Conservation (phyloP, 495 filamentous ascomycete genomes). For the Daldinia decipiens region DNA sequence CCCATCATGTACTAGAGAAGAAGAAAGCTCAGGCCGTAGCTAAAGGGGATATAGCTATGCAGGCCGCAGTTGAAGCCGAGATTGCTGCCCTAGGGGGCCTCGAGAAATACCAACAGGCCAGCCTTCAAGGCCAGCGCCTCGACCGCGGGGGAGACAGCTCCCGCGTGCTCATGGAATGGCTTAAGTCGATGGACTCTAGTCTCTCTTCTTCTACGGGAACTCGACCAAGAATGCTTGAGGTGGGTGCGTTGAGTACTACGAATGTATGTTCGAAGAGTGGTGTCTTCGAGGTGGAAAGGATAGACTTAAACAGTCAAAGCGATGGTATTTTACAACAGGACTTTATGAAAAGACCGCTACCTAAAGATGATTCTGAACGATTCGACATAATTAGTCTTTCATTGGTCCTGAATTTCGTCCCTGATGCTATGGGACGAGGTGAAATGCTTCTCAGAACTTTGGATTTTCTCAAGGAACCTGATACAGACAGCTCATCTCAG, state of each 20-base stretch:
- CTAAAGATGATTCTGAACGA: slow-evolving; percentile 64
- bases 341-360: slow-evolving; percentile 90
- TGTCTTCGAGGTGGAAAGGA: slow-evolving; percentile 78
- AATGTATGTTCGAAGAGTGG: slow-evolving; percentile 83
- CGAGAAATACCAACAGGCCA: slow-evolving; percentile 86
- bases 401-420: slow-evolving; percentile 93
- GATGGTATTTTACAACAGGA: slow-evolving; percentile 85
- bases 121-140: slow-evolving; percentile 83
- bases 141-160: slow-evolving; percentile 93
- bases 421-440: slow-evolving; percentile 76
- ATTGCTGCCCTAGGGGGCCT: slow-evolving; percentile 76
- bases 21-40: slow-evolving; percentile 71
- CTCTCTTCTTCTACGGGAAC: slow-evolving; percentile 43
- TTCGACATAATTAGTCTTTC: slow-evolving; percentile 96
- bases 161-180: slow-evolving; percentile 86
- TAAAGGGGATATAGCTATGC: slow-evolving; percentile 67
- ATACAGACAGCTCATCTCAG: slow-evolving; percentile 28
- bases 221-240: slow-evolving; percentile 77
- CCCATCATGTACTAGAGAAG: slow-evolving; percentile 87
- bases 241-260: slow-evolving; percentile 84
- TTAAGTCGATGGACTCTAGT: slow-evolving; percentile 57
- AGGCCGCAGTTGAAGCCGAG: slow-evolving; percentile 65
- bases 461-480: slow-evolving; percentile 65
- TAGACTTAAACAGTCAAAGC: slow-evolving; percentile 89
- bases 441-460: slow-evolving; percentile 86